phyloP scores from a whole-genome alignment of 2,329 filamentous ascomycete species.

The Rutstroemia sp. region DNA sequence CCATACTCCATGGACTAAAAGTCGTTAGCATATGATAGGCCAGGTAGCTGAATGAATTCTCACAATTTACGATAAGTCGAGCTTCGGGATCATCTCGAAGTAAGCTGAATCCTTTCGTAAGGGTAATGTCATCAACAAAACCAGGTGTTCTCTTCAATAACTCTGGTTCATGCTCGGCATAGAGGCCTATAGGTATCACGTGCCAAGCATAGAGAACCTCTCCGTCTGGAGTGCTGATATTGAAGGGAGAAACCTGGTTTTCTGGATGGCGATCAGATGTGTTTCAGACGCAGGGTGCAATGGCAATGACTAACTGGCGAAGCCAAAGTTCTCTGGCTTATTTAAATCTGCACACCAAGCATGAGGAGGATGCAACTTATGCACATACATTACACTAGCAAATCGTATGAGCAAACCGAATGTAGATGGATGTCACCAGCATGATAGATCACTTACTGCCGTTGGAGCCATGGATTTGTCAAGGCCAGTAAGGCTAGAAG shows the following conservation, averaged over 20 bases:
- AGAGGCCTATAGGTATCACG: constrained; percentile 71
- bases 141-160: constrained; percentile 43
- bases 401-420: constrained; percentile 2
- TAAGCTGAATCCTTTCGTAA: constrained; percentile 51
- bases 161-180: constrained; percentile 60
- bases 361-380: constrained; percentile 59
- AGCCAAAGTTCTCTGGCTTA: constrained; percentile 75
- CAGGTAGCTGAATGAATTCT: constrained; percentile 26
- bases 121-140: constrained; percentile 42
- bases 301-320: constrained; percentile 54
- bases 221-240: constrained; percentile 64
- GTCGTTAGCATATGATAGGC: constrained; percentile 9
- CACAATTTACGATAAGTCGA: constrained; percentile 57
- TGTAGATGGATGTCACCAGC: not conserved
- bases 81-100: constrained; percentile 56
- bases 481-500: constrained; percentile 56
- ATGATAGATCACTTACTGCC: constrained; percentile 53
- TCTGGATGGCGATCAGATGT: constrained; percentile 38
- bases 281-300: not conserved
- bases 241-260: constrained; percentile 85
- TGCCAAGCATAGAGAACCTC: constrained; percentile 86
- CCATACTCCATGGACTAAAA: constrained; percentile 55
- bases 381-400: constrained; percentile 65
- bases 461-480: constrained; percentile 65
- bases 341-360: constrained; percentile 66